Evolutionary conservation across 2,329 filamentous ascomycete genomes (phyloP), one percentile per base, ranked within the genome.

Genomic region (Sporothrix schenckii): DNA sequence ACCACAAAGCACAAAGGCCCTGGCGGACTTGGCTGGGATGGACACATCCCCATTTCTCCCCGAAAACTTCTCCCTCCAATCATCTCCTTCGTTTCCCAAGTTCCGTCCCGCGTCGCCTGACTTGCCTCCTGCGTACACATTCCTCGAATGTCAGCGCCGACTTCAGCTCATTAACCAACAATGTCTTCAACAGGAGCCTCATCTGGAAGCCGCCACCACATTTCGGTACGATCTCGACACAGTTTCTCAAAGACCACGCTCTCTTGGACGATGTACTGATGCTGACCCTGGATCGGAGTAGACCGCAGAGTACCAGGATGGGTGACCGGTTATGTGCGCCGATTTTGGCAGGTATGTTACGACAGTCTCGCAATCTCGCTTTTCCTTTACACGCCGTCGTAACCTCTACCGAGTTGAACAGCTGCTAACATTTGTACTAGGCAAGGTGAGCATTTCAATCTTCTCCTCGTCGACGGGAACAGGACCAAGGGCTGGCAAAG

Each of bases 201-300:
- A 97, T 99, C 76, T 99, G 94, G 94, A 99, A 98, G 80, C 94
- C 95, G 70, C 95, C 95, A 72, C 95, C 95, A 75, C 92, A 97
- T 79, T 97, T 91, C 79, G 94, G 94, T 97, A 89, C 73, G 80
- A 72, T 65, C 19, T 16, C 58, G 19, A 74, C 34, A 10, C 14
- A 27, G 2, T 11, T 21, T 69, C 60, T 24, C 53, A 11, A 27
- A 16, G 58, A 16, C 14, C n/a, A 7, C 21, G n/a, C 41, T 24
- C 16, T 47, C 14, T 16, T 44, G 41, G 10, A 44, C 41, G 16
- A 10, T 7, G 30, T 14, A 7, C 44, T 19, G 19, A 16, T 49
- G 21, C 60, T 63, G 24, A 63, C 41, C 14, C 5, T n/a, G 14
- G 14, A 27, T 30, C 21, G 4, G 50, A 69, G 41, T 75, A 97